These are phyloP conservation scores for Paulownia fortunei DNA, from an alignment of 257 asterid species.

Conservation along the genomic window DNA sequence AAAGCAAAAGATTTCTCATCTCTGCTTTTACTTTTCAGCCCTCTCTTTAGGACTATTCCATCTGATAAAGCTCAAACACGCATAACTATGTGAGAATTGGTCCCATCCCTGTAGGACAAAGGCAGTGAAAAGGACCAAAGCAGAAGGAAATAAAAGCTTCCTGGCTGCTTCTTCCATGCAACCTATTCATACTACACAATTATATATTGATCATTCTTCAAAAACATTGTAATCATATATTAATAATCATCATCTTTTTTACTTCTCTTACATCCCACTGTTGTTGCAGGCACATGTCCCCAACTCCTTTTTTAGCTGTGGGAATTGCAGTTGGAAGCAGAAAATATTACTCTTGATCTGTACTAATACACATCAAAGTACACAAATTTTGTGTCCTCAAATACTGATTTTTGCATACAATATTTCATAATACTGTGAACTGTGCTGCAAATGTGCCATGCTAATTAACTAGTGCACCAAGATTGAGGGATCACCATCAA, in stretches of 20 bases:
- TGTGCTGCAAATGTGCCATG: too few relatives aligned
- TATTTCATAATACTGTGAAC: too few relatives aligned
- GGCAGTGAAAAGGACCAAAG: conserved; percentile 42
- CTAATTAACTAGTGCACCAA: too few relatives aligned
- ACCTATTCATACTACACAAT: conserved; percentile 44
- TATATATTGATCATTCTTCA: conserved; percentile 49
- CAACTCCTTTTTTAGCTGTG: conserved; percentile 27
- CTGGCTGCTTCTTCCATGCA: conserved; percentile 51
- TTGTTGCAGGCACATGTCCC: conserved; percentile 57
- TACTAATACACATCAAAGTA: conserved; percentile 38
- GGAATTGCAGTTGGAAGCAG: conserved; percentile 32
- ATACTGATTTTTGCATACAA: conserved; percentile 7
- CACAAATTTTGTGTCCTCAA: conserved; percentile 28
- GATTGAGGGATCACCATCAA: conserved; percentile 4
- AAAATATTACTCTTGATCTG: conserved; percentile 11
- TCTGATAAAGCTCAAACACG: conserved; percentile 61
- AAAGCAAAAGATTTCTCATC: conserved; percentile 53
- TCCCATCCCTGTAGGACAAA: conserved; percentile 43
- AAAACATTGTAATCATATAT: conserved; percentile 62
- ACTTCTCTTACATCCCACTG: conserved; percentile 51
- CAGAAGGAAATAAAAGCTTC: conserved; percentile 41
- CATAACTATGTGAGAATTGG: conserved; percentile 43
- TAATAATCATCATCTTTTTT: conserved; percentile 65
- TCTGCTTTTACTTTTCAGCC: conserved; percentile 64
- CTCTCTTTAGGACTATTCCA: conserved; percentile 73